Percentiles rank a stretch among this genome's conserved stretches.
phyloP scores from a whole-genome alignment of 352 stramenopile genomes.

The Pythium chondricola region DNA sequence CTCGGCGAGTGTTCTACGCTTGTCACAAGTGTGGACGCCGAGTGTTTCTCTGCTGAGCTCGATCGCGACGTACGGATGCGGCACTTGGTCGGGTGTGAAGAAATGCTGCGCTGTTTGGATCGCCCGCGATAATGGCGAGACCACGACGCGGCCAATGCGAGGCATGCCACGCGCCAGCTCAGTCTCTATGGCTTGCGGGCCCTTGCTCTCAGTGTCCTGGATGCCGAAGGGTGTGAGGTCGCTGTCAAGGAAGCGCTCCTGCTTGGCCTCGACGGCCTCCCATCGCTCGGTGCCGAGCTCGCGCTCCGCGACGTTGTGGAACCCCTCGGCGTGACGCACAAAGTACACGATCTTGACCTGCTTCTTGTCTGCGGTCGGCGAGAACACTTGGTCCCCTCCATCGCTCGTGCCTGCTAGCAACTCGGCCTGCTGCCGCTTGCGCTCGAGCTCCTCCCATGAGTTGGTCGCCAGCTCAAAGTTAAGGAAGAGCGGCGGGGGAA shows the following conservation, averaged over 20 bases:
- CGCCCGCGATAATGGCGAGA: conserved; percentile 59
- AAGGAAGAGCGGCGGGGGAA: conserved; percentile 12
- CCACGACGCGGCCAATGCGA: conserved; percentile 48
- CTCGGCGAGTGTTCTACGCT: conserved; percentile 35
- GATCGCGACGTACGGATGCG: conserved; percentile 43
- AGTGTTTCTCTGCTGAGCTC: conserved; percentile 61
- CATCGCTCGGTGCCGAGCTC: conserved; percentile 43
- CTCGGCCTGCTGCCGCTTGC: conserved; percentile 17
- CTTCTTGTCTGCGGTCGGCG: not conserved
- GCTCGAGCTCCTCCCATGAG: conserved; percentile 24
- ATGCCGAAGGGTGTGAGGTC: conserved; percentile 57
- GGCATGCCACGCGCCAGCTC: conserved; percentile 55
- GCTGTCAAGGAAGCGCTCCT: conserved; percentile 52
- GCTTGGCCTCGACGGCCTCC: conserved; percentile 54
- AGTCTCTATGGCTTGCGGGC: conserved; percentile 18
- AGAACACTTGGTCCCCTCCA: conserved; percentile 12
- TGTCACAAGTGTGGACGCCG: conserved; percentile 64
- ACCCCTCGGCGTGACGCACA: conserved; percentile 69
- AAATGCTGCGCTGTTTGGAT: conserved; percentile 71
- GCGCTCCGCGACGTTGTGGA: conserved; percentile 58
- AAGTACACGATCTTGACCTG: conserved; percentile 71
- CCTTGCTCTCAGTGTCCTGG: conserved; percentile 39
- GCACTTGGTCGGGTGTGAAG: conserved; percentile 30
- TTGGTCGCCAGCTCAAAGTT: conserved; percentile 23
- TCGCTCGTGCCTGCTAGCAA: conserved; percentile 13